Evolutionary conservation across 2,329 filamentous ascomycete species (phyloP).

Genomic region (Talaromyces amestolkiae): DNA sequence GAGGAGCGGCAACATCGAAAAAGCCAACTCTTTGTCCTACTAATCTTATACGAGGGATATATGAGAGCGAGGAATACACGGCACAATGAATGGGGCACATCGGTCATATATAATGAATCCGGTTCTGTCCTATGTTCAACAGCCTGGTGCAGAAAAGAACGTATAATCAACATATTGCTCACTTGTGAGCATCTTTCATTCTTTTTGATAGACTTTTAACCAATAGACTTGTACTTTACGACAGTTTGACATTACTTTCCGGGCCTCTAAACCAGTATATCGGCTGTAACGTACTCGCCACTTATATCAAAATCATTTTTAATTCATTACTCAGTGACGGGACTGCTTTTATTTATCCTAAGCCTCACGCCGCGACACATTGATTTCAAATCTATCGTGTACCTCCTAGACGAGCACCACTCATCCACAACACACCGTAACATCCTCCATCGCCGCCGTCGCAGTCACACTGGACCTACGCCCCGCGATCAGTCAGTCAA

Average conservation of each 20-base stretch:
- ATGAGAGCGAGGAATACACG: neutral
- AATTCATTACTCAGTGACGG: neutral
- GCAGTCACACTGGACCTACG: conserved; percentile 5
- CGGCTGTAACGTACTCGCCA: neutral
- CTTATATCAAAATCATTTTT: neutral
- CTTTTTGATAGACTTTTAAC: neutral
- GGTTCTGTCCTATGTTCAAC: neutral
- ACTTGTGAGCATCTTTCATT: neutral
- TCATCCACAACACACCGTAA: conserved; percentile 20
- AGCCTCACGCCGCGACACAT: neutral
- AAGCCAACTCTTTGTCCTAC: conserved; percentile 16
- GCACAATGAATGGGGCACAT: neutral
- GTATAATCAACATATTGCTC: neutral
- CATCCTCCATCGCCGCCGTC: conserved; percentile 15
- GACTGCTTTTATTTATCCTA: neutral
- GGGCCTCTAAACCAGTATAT: neutral
- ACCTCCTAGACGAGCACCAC: neutral
- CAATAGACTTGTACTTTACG: conserved; percentile 1
- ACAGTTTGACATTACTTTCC: neutral
- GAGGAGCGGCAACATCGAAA: conserved; percentile 12
- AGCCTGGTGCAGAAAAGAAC: neutral
- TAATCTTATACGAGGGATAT: neutral
- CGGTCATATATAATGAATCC: neutral
- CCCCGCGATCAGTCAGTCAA: neutral
- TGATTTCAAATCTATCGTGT: neutral